Evolutionary conservation across 768 basidiomycete genomes (phyloP).

Genomic region (Collybiopsis luxurians): DNA sequence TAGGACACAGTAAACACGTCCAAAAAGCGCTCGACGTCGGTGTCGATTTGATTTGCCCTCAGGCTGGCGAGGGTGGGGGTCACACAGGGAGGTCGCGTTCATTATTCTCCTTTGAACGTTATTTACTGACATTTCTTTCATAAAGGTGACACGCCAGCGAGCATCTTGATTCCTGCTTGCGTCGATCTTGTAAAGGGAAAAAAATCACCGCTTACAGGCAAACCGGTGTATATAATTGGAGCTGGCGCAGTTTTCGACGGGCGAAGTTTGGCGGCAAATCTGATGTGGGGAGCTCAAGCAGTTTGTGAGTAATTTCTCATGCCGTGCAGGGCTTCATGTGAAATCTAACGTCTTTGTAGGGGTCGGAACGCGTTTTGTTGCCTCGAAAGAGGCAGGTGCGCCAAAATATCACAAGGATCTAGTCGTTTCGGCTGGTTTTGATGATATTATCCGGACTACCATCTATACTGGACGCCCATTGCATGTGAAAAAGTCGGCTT

Average conservation of each 20-base stretch:
- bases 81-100: slow-evolving; percentile 74
- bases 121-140: slow-evolving; percentile 11
- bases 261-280: slow-evolving; percentile 80
- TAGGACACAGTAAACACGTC: slow-evolving; percentile 93
- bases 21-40: slow-evolving; percentile 77
- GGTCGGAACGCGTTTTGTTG: slow-evolving; percentile 90
- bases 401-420: slow-evolving; percentile 84
- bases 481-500: slow-evolving; percentile 80
- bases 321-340: background rate
- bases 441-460: slow-evolving; percentile 79
- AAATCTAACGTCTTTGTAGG: slow-evolving; percentile 30
- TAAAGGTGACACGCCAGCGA: slow-evolving; percentile 35
- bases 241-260: slow-evolving; percentile 93
- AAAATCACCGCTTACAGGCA: slow-evolving; percentile 76
- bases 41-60: slow-evolving; percentile 91
- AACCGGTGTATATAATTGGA: slow-evolving; percentile 84
- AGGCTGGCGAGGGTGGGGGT: slow-evolving; percentile 90
- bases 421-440: slow-evolving; percentile 65
- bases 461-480: slow-evolving; percentile 91
- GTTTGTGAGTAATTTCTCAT: slow-evolving; percentile 61
- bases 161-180: slow-evolving; percentile 87
- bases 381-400: slow-evolving; percentile 75
- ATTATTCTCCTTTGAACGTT: slow-evolving; percentile 56
- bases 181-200: slow-evolving; percentile 80
- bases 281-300: slow-evolving; percentile 86